Percentiles rank a stretch among this genome's conserved stretches.
Conservation (phyloP, 306 rosid species). For the Rosa chinensis region DNA sequence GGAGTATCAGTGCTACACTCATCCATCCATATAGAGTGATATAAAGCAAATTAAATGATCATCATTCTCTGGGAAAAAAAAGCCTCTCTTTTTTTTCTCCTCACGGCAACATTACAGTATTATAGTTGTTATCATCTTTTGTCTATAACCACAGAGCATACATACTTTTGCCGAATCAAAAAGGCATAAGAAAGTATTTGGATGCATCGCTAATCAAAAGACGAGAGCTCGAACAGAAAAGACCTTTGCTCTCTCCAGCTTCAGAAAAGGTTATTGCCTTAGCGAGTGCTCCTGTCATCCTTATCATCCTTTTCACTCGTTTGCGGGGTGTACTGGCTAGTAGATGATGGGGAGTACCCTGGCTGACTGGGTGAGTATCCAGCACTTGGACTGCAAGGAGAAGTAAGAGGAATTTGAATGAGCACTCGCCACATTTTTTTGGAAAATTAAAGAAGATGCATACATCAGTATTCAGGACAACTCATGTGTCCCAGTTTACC, state of each 20-base stretch:
- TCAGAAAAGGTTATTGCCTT: conserved; percentile 25
- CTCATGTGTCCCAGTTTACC: conserved; percentile 42
- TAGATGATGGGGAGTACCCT: conserved; percentile 94
- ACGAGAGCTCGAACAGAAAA: not conserved
- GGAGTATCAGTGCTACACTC: not conserved
- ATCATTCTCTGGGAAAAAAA: not conserved
- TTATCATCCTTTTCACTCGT: conserved; percentile 52
- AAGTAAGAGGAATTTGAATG: conserved; percentile 12
- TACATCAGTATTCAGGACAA: not conserved
- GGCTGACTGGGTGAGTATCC: conserved; percentile 99
- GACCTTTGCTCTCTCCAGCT: conserved; percentile 21
- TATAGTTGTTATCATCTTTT: not conserved
- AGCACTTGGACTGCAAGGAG: conserved; percentile 75
- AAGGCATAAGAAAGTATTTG: not conserved
- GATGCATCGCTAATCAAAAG: not conserved
- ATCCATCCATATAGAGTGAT: not conserved
- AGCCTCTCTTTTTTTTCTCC: not conserved
- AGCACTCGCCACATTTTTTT: not conserved
- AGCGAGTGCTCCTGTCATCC: conserved; percentile 59
- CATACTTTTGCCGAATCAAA: not conserved
- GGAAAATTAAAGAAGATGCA: not conserved
- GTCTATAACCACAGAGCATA: not conserved
- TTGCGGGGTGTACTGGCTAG: conserved; percentile 95
- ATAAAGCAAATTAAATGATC: not conserved
- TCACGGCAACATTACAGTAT: not conserved